A percentile compares a stretch with the other conserved stretches of the same genome.
These are phyloP conservation scores for Porogramme epimiltina DNA, from an alignment of 1,284 basidiomycete genomes.

Conservation along the genomic window DNA sequence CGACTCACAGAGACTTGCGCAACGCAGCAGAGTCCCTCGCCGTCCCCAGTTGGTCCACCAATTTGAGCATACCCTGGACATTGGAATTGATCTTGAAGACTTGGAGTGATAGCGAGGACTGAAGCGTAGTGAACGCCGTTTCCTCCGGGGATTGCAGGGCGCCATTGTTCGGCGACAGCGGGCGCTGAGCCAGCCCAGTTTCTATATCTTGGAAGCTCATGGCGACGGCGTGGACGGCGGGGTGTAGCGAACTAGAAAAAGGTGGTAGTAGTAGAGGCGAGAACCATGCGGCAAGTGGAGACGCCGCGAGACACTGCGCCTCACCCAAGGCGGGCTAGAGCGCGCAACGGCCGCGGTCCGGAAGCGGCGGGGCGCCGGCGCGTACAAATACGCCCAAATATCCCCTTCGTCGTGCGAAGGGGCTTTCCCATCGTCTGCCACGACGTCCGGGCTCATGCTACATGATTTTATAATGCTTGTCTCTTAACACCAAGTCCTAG, in stretches of 20 bases:
- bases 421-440: no score
- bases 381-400: no score
- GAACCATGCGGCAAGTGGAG: not conserved
- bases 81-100: conserved; percentile 99
- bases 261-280: not conserved
- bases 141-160: conserved; percentile 64
- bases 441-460: no score
- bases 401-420: no score
- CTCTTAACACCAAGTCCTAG: no score
- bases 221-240: not conserved
- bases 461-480: no score
- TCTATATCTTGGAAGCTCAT: conserved; percentile 86
- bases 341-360: not conserved
- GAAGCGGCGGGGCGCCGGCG: not conserved
- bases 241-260: not conserved
- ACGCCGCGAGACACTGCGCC: not conserved
- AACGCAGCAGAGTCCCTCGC: conserved; percentile 74
- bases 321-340: no score
- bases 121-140: conserved; percentile 74
- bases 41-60: conserved; percentile 90
- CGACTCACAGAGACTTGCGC: conserved; percentile 76
- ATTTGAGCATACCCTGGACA: conserved; percentile 91
- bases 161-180: conserved; percentile 37
- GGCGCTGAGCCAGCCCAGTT: conserved; percentile 55
- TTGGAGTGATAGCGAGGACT: conserved; percentile 89